Evolutionary conservation across 2,329 filamentous ascomycete genomes (phyloP).

Genomic region (Cercospora beticola): DNA sequence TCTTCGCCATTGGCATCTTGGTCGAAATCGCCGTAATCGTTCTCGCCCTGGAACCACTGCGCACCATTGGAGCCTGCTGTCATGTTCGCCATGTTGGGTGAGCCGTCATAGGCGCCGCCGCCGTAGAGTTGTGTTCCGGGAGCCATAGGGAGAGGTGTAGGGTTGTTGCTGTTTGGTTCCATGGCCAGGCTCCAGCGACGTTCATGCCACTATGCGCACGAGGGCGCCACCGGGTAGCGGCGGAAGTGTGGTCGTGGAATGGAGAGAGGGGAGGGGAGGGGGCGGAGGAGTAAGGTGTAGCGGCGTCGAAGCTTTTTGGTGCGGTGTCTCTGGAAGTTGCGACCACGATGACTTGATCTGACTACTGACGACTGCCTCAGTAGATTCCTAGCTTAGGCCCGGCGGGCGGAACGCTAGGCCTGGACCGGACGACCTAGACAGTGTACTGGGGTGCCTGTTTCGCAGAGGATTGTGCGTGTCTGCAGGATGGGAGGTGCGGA

Average conservation of each 20-base stretch:
- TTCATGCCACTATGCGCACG: neutral
- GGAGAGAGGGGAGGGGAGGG: neutral
- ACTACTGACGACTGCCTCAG: neutral
- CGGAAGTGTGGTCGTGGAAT: neutral
- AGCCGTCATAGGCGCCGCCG: slow-evolving; percentile 11
- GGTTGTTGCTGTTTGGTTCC: neutral
- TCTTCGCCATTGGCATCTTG: slow-evolving; percentile 31
- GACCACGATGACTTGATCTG: neutral
- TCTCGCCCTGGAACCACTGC: slow-evolving; percentile 23
- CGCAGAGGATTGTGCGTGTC: neutral
- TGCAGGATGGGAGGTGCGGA: neutral
- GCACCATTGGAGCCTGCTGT: slow-evolving; percentile 14
- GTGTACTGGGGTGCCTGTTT: neutral
- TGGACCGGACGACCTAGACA: neutral
- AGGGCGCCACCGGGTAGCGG: neutral
- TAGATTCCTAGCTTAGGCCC: neutral
- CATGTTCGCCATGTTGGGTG: slow-evolving; percentile 14
- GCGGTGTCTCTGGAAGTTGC: neutral
- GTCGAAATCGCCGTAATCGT: slow-evolving; percentile 27
- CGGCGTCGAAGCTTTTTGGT: neutral
- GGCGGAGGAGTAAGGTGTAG: neutral
- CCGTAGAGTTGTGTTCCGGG: slow-evolving; percentile 8
- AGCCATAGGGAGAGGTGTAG: neutral
- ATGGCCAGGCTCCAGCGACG: neutral
- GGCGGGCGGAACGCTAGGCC: neutral